Percentiles rank a stretch among this genome's conserved stretches.
phyloP scores from a whole-genome alignment of 2,329 filamentous ascomycete species.

The Verticillium alfalfae region DNA sequence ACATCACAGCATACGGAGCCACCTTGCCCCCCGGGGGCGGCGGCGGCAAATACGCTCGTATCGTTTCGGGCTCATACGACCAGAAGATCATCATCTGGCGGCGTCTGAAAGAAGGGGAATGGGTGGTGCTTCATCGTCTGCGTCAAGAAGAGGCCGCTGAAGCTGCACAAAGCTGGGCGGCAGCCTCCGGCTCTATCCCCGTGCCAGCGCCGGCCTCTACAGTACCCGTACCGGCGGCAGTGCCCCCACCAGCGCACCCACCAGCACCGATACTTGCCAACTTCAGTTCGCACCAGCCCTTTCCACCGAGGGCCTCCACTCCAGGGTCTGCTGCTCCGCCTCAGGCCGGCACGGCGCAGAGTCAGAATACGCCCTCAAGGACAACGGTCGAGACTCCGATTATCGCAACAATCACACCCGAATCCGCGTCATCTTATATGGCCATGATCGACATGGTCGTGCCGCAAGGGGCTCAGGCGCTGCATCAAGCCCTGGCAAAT shows the following conservation, averaged over 20 bases:
- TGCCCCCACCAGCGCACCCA: neutral
- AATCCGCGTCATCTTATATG: constrained; percentile 35
- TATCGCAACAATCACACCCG: constrained; percentile 21
- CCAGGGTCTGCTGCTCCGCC: neutral
- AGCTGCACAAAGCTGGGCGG: constrained; percentile 29
- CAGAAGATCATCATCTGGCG: constrained; percentile 95
- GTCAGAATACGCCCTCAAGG: constrained; percentile 10
- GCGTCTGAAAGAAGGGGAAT: constrained; percentile 76
- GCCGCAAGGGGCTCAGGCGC: constrained; percentile 39
- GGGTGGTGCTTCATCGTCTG: constrained; percentile 72
- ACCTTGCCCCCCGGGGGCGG: constrained; percentile 88
- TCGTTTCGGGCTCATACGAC: constrained; percentile 95
- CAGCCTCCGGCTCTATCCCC: neutral
- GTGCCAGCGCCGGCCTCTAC: constrained; percentile 5
- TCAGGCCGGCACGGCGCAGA: neutral
- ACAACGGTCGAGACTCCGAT: constrained; percentile 20
- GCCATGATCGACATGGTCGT: constrained; percentile 49
- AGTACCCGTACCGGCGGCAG: constrained; percentile 5
- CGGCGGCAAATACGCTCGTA: constrained; percentile 83
- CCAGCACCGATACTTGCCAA: constrained; percentile 4
- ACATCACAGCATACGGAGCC: constrained; percentile 75
- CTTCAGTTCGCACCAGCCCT: constrained; percentile 5
- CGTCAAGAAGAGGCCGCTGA: constrained; percentile 66
- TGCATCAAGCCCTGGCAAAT: constrained; percentile 37
- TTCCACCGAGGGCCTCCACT: constrained; percentile 4